Percentiles rank a stretch among this genome's conserved stretches.
Conservation (phyloP, 2,329 filamentous ascomycete genomes). For the Hypoxylon sp. region DNA sequence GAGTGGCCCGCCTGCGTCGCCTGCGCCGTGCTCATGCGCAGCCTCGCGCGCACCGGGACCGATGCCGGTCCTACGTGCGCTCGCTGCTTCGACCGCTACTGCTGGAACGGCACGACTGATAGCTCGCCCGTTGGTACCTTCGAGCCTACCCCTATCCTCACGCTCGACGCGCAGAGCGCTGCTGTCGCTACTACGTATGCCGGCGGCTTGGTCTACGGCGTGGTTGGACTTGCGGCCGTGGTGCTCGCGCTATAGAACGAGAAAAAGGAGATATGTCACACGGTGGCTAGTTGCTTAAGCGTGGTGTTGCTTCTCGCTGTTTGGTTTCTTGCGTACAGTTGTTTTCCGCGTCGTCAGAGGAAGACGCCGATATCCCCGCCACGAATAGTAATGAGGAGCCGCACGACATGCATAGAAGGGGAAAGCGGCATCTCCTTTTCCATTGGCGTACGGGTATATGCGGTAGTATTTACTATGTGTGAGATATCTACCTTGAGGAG, state of each 20-base stretch:
- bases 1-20: slow-evolving; percentile 86
- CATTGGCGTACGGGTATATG: too few relatives aligned
- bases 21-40: slow-evolving; percentile 84
- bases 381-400: too few relatives aligned
- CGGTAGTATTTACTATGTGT: too few relatives aligned
- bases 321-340: too few relatives aligned
- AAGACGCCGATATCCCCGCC: too few relatives aligned
- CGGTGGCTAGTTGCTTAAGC: not conserved
- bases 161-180: slow-evolving; percentile 16
- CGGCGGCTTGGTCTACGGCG: slow-evolving; percentile 13
- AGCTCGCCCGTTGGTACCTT: slow-evolving; percentile 47
- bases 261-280: too few relatives aligned
- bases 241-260: slow-evolving; percentile 16
- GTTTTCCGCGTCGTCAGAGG: too few relatives aligned
- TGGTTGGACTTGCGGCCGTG: slow-evolving; percentile 20
- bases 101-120: slow-evolving; percentile 83
- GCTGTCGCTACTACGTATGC: slow-evolving; percentile 4
- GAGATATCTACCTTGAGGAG: too few relatives aligned
- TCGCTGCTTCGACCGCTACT: slow-evolving; percentile 81
- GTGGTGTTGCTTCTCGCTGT: too few relatives aligned
- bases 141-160: slow-evolving; percentile 47
- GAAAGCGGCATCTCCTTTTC: too few relatives aligned
- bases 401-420: too few relatives aligned
- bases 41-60: slow-evolving; percentile 74
- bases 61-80: slow-evolving; percentile 74